Evolutionary conservation across 768 basidiomycete genomes (phyloP).

Genomic region (Tricholoma matsutake): DNA sequence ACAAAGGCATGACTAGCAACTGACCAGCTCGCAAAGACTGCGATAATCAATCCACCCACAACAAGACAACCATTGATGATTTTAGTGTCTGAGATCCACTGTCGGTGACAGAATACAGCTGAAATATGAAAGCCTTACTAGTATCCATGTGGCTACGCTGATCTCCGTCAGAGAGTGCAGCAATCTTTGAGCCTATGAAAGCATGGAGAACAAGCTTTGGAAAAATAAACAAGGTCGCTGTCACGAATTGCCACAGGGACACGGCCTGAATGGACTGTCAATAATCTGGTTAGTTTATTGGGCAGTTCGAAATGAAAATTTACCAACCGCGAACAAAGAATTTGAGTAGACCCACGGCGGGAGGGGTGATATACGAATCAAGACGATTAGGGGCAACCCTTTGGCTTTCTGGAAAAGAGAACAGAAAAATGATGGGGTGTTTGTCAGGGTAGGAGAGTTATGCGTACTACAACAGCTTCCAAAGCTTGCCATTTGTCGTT

Average conservation of each 20-base stretch:
- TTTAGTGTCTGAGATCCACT: slow-evolving; percentile 47
- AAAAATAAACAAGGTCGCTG: slow-evolving; percentile 67
- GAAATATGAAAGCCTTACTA: slow-evolving; percentile 38
- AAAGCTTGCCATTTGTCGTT: slow-evolving; percentile 78
- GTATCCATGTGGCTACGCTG: slow-evolving; percentile 74
- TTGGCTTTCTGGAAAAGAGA: slow-evolving; percentile 50
- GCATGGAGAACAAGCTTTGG: slow-evolving; percentile 73
- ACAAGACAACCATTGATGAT: slow-evolving; percentile 61
- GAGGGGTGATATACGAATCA: slow-evolving; percentile 79
- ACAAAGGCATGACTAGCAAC: slow-evolving; percentile 19
- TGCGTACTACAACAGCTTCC: slow-evolving; percentile 68
- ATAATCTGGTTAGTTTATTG: background rate
- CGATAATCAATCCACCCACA: slow-evolving; percentile 54
- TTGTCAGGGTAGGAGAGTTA: slow-evolving; percentile 1
- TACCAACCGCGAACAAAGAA: slow-evolving; percentile 61
- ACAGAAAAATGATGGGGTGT: background rate
- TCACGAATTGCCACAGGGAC: slow-evolving; percentile 67
- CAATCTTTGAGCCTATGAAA: slow-evolving; percentile 77
- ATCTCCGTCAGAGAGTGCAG: slow-evolving; percentile 71
- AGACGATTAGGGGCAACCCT: slow-evolving; percentile 77
- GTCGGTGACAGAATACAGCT: background rate
- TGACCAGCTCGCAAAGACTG: slow-evolving; percentile 65
- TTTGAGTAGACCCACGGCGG: slow-evolving; percentile 91
- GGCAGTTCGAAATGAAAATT: slow-evolving; percentile 24
- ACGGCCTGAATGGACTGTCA: slow-evolving; percentile 70